Evolutionary conservation across 2,329 filamentous ascomycete species (phyloP).

Genomic region (Fusarium sororula): DNA sequence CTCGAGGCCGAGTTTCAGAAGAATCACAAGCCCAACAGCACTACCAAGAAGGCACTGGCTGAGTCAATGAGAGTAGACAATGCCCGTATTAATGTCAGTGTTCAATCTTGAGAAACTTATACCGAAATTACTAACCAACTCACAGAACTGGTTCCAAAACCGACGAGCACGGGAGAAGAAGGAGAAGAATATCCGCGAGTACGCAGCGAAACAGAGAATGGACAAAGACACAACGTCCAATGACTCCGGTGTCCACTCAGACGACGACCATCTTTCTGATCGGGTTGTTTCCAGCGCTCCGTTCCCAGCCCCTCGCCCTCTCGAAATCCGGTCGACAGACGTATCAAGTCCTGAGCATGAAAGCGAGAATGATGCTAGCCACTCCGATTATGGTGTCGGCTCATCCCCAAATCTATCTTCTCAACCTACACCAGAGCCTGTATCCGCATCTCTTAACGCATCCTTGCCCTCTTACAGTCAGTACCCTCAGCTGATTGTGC

Average conservation of each 20-base stretch:
- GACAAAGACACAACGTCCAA: constrained; percentile 47
- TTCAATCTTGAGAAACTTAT: neutral
- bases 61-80: constrained; percentile 71
- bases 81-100: constrained; percentile 68
- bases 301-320: constrained; percentile 46
- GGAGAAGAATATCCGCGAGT: constrained; percentile 62
- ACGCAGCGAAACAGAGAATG: constrained; percentile 50
- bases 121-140: constrained; percentile 43
- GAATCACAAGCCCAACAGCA: constrained; percentile 72
- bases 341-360: constrained; percentile 37
- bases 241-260: constrained; percentile 40
- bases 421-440: constrained; percentile 33
- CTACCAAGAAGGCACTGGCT: constrained; percentile 67
- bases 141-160: constrained; percentile 75
- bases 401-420: constrained; percentile 35
- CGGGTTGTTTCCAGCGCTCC: constrained; percentile 54
- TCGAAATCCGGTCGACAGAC: constrained; percentile 10
- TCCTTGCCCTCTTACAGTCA: constrained; percentile 29
- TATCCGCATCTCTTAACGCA: constrained; percentile 8
- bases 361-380: constrained; percentile 42
- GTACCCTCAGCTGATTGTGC: constrained; percentile 39
- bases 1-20: constrained; percentile 70
- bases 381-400: constrained; percentile 38
- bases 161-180: constrained; percentile 72
- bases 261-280: constrained; percentile 46